Evolutionary conservation across 2,329 filamentous ascomycete species (phyloP), one percentile per base, ranked within the genome.

Genomic region (Colletotrichum endophyticum): DNA sequence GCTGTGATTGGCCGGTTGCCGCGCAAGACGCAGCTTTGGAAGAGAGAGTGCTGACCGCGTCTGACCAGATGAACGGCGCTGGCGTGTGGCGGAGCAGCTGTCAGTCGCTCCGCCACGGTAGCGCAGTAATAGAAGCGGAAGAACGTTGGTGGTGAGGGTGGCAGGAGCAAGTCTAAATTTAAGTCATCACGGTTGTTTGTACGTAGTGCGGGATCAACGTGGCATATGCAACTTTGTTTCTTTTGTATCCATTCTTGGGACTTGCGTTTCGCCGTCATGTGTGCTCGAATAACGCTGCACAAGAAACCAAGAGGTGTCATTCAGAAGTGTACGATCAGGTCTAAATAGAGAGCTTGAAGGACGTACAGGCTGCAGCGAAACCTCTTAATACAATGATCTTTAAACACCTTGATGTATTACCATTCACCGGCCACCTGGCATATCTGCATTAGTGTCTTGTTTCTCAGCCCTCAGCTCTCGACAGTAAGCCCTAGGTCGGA

Each of bases 1-100:
- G 30, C 34, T n/a, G 9, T 68, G 73, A 73, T n/a, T 75, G 70
- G 70, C 11, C 25, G 11, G 2, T 73, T 73, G 63, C 70, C 70
- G 73, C 70, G 73, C 53, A 73, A 25, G 22, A 22, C n/a, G 44
- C 44, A 53, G n/a, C 1, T 13, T 7, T 28, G 19, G 53, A 4
- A 27, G 62, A 72, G 44, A 66, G 34, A 32, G n/a, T 57, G 56
- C 53, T 30, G 25, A 39, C n/a, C n/a, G 69, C 39, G 63, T 67
- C 39, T 75, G 69, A 57, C 39, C 22, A 28, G 12, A 19, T 25
- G n/a, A 39, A 69, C 49, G 66, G 30, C 30, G 49, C 53, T 11
- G 32, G 25, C 15, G 16, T 22, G 66, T 69, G 66, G 66, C 66
- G 53, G 66, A 69, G 66, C 11, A 69, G 16, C 49, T 61, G 13